Percentiles rank a stretch among this genome's conserved stretches.
These are phyloP conservation scores for Fusarium subglutinans DNA, from an alignment of 2,329 filamentous ascomycete genomes.

Conservation along the genomic window DNA sequence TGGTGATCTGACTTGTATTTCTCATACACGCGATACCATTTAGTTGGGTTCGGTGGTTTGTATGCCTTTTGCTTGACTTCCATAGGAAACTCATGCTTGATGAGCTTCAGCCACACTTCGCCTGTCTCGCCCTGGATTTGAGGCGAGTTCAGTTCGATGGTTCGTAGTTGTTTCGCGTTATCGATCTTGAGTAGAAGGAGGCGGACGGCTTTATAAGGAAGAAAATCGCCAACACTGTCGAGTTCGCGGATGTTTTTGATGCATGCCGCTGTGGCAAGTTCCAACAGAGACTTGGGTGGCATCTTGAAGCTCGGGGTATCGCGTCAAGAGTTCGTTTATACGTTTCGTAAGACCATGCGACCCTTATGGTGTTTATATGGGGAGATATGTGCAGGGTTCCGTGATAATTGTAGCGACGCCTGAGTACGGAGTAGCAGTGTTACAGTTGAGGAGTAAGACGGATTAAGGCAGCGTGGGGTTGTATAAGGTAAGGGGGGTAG, in stretches of 20 bases:
- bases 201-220: conserved; percentile 70
- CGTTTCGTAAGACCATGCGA: background rate
- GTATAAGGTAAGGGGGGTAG: background rate
- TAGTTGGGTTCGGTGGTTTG: conserved; percentile 70
- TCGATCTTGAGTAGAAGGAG: conserved; percentile 77
- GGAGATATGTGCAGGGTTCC: background rate
- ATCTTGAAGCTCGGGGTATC: conserved; percentile 31
- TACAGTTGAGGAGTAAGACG: background rate
- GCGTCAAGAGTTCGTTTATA: background rate
- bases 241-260: conserved; percentile 66
- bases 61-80: conserved; percentile 70
- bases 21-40: conserved; percentile 83
- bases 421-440: background rate
- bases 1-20: conserved; percentile 71
- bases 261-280: conserved; percentile 61
- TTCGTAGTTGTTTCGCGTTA: conserved; percentile 76
- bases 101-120: conserved; percentile 82
- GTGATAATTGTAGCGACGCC: background rate
- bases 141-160: conserved; percentile 78
- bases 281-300: conserved; percentile 60
- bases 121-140: conserved; percentile 75
- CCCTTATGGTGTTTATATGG: background rate
- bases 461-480: background rate
- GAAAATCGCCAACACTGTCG: conserved; percentile 74
- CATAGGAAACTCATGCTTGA: conserved; percentile 78